Base-by-base conservation (phyloP, 2,329 filamentous ascomycete species). In the Trichoderma arundinaceum region DNA sequence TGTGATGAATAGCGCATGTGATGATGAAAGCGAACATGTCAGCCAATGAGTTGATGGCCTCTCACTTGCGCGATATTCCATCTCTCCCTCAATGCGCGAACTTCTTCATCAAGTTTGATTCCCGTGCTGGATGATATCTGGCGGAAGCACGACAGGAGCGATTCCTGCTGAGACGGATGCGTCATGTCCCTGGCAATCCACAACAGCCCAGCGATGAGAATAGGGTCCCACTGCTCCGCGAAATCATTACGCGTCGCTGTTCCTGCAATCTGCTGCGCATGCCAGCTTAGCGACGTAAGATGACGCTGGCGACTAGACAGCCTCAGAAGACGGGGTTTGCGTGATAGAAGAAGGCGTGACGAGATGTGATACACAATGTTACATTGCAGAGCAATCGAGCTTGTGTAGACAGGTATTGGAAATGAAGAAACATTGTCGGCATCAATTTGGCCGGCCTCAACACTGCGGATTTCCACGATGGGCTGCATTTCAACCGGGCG, bases 211-310 rank as follows among this genome's bases (percentile, higher is more conserved):
- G 71, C 69, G 15, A 76, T 61, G 2, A 75, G 66, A 3, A 76
- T 70, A 1, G 74, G 74, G 43, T 76, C 74, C 74, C 74, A 76
- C 19, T 76, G 74, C 58, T 76, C 74, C 0, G 68, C 65, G 44
- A 74, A 75, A 15, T 69, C 73, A 39, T 76, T 76, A 56, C 72
- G 73, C 0, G 70, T 61, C 13, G 69, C 72, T 6, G 74, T 57
- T 3, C 74, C 74, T 0, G 74, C 74, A 7, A 76, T 71, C 1
- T 71, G 73, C 35, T 75, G 74, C 2, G 69, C 72, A 32, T 76
- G 74, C 74, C 74, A 69, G 39, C 71, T 73, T 13, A 65, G 66
- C 5, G 71, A 73, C 2, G 60, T 32, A 3, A 58, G 48, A 33
- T 62, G 53, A 0, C 63, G 51, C 19, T 62, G 59, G 38, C 56